A percentile compares a stretch with the other conserved stretches of the same genome.
phyloP scores from a whole-genome alignment of 306 rosid genomes.

The Mimosa bimucronata region DNA sequence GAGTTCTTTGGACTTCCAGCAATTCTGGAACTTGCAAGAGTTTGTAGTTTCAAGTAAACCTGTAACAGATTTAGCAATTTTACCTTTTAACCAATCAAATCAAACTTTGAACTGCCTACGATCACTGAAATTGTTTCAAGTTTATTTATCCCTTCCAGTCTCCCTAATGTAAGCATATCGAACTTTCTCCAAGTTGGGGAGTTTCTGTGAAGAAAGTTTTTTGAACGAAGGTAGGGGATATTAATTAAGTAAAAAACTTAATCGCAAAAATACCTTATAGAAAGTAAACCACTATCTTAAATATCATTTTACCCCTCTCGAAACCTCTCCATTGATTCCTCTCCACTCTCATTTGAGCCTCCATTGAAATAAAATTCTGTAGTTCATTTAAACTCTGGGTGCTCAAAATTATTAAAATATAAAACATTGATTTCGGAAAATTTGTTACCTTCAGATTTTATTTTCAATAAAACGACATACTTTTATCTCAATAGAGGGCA shows the following conservation, averaged over 20 bases:
- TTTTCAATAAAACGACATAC: too few relatives aligned
- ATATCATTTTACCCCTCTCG: not conserved
- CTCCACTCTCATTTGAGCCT: too few relatives aligned
- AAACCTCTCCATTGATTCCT: too few relatives aligned
- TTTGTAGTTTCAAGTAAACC: constrained; percentile 85
- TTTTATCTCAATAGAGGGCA: too few relatives aligned
- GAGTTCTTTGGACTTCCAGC: constrained; percentile 81
- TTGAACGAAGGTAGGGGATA: too few relatives aligned
- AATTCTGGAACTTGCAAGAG: constrained; percentile 70
- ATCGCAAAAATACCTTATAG: too few relatives aligned
- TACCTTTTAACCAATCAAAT: not conserved
- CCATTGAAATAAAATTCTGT: too few relatives aligned
- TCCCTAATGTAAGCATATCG: not conserved
- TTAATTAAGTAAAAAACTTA: too few relatives aligned
- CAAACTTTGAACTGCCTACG: constrained; percentile 17
- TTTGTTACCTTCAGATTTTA: too few relatives aligned
- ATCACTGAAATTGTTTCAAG: constrained; percentile 4
- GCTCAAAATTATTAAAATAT: too few relatives aligned
- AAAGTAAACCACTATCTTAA: not conserved
- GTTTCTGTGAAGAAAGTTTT: not conserved
- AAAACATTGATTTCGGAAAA: too few relatives aligned
- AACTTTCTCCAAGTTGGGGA: not conserved
- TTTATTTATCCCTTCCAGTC: not conserved
- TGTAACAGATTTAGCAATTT: constrained; percentile 37
- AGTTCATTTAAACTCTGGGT: too few relatives aligned